Conservation (phyloP, 805 yeast species). For the Metschnikowia reukaufii region DNA sequence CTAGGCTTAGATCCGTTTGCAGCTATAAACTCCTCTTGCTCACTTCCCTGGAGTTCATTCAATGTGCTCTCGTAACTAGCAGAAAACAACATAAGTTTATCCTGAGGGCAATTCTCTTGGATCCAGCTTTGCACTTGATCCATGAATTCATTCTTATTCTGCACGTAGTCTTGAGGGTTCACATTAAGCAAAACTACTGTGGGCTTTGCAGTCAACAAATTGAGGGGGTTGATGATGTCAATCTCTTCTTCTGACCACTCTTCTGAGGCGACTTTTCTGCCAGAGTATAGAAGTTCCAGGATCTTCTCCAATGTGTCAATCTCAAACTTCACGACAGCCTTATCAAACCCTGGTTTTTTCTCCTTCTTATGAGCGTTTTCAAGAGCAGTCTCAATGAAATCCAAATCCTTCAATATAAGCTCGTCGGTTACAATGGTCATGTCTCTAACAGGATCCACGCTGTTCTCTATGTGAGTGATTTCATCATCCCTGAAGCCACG, state of each 20-base stretch:
- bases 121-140: constrained; percentile 64
- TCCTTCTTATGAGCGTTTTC: constrained; percentile 30
- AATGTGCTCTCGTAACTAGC: constrained; percentile 49
- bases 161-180: constrained; percentile 63
- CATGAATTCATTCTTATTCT: constrained; percentile 51
- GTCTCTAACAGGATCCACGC: constrained; percentile 23
- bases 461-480: constrained; percentile 21
- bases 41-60: constrained; percentile 10
- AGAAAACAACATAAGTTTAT: constrained; percentile 37
- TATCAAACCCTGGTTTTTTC: constrained; percentile 31
- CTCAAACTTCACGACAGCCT: constrained; percentile 28
- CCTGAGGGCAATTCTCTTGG: constrained; percentile 60
- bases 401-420: constrained; percentile 58
- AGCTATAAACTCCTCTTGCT: constrained; percentile 22
- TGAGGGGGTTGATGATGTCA: constrained; percentile 65
- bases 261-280: constrained; percentile 59
- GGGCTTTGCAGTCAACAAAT: constrained; percentile 86
- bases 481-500: constrained; percentile 58
- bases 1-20: constrained; percentile 38
- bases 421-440: constrained; percentile 50
- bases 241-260: constrained; percentile 65
- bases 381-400: constrained; percentile 54
- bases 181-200: constrained; percentile 74
- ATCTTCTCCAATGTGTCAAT: constrained; percentile 31
- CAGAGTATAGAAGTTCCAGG: constrained; percentile 41